phyloP scores from a whole-genome alignment of 306 rosid species.

The Cucurbita maxima region DNA sequence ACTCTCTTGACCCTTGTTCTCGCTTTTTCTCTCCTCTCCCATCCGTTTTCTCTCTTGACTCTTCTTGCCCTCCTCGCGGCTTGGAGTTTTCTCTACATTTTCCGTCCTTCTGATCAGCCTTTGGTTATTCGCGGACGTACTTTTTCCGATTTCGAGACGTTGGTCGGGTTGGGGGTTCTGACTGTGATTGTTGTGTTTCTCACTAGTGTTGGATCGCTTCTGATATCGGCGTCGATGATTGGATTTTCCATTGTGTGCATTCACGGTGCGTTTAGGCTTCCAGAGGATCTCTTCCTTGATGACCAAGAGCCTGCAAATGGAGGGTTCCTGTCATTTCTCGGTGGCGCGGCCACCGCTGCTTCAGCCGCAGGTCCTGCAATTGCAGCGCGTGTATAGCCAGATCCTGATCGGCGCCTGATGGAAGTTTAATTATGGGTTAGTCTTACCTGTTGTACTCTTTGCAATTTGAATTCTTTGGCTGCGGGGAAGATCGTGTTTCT shows the following conservation, averaged over 20 bases:
- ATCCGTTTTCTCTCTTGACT: conserved; percentile 66
- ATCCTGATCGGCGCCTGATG: conserved; percentile 13
- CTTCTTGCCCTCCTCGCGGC: conserved; percentile 67
- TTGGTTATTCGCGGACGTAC: conserved; percentile 59
- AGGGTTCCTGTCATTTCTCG: conserved; percentile 81
- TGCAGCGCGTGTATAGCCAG: conserved; percentile 38
- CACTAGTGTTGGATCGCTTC: conserved; percentile 83
- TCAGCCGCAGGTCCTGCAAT: conserved; percentile 38
- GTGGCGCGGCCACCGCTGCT: conserved; percentile 59
- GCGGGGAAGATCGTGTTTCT: background rate
- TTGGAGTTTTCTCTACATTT: conserved; percentile 70
- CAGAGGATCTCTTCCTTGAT: conserved; percentile 85
- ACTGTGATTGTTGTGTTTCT: conserved; percentile 65
- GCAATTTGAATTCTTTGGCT: conserved; percentile 4
- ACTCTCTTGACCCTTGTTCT: conserved; percentile 46
- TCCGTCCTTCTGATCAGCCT: conserved; percentile 81
- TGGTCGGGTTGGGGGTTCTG: conserved; percentile 36
- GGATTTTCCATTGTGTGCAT: conserved; percentile 56
- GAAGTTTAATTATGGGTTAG: conserved; percentile 29
- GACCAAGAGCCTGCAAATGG: conserved; percentile 62
- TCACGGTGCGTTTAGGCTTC: conserved; percentile 82
- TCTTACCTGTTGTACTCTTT: conserved; percentile 4
- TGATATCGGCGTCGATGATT: conserved; percentile 60
- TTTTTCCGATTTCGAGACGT: conserved; percentile 66
- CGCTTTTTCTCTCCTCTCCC: conserved; percentile 61